Base-by-base conservation (phyloP, 2,329 filamentous ascomycete genomes). In the Penicillium sp. region DNA sequence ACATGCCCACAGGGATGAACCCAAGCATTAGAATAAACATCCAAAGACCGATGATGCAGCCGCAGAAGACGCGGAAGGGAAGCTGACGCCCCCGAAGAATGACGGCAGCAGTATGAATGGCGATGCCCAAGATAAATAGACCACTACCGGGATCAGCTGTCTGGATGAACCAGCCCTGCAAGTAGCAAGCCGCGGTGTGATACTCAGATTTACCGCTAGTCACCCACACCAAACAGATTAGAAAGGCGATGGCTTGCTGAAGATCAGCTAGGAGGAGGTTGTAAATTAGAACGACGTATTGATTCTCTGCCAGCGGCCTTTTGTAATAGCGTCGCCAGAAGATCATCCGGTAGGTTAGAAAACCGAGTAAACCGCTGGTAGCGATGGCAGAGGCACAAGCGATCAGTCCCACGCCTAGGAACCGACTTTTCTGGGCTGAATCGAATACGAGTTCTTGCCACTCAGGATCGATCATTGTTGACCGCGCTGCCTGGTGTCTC, bases 111-210 rank as follows among this genome's bases (percentile, higher is more conserved):
- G 80, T 83, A 59, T 82, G 79, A n/a, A 81, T 65, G 9, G 79
- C 79, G 62, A 82, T 82, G 9, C 78, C 77, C 4, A 82, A 68
- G 52, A 82, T 76, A 61, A 82, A 80, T 53, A 82, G 71, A 26
- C 79, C 78, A 62, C 77, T 77, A 5, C 76, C 70, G 6, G 81
- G 73, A 60, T 82, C 79, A 35, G 79, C 80, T 47, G 81, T 72
- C 55, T 82, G 79, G 4, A 82, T 66, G 61, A 79, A 77, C 66
- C 79, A 76, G 3, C 74, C 80, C 61, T 83, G 80, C 3, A 77
- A 66, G 56, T 78, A 79, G 62, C 80, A 83, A 5, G 72, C 72
- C 5, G 66, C 66, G 0, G 75, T 76, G 0, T 72, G 71, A 1
- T 74, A 73, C 26, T 74, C 48, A 40, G 82, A 79, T 47, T 73